phyloP scores from a whole-genome alignment of 2,329 filamentous ascomycete species.

The Juglanconis juglandina region DNA sequence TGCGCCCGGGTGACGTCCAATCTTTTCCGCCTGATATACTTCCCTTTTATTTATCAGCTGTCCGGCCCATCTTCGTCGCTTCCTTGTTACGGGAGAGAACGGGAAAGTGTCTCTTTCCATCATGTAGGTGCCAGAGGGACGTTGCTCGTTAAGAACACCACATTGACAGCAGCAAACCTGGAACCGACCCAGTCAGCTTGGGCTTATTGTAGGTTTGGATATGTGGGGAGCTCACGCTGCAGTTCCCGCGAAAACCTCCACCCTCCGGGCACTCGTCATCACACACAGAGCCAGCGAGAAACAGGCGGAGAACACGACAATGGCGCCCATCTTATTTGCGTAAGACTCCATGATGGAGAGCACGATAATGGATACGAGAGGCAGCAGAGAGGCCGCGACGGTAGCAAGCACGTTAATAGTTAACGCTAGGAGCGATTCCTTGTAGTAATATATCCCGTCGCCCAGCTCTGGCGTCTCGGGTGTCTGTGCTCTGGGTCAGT shows the following conservation, averaged over 20 bases:
- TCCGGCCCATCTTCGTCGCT: too few species aligned
- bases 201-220: too few species aligned
- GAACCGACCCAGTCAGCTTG: not conserved
- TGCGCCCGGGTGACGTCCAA: too few species aligned
- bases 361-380: constrained; percentile 24
- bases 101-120: not conserved
- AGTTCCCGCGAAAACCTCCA: constrained; percentile 20
- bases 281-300: constrained; percentile 19
- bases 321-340: constrained; percentile 24
- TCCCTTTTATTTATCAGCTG: too few species aligned
- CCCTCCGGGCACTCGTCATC: constrained; percentile 19
- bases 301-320: constrained; percentile 15
- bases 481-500: not conserved
- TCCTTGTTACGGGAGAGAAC: too few species aligned
- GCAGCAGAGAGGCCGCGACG: constrained; percentile 26
- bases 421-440: constrained; percentile 10
- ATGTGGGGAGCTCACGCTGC: constrained; percentile 22
- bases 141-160: constrained; percentile 3
- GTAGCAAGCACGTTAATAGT: constrained; percentile 22
- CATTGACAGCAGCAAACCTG: constrained; percentile 11
- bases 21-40: too few species aligned
- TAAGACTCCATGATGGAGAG: constrained; percentile 26
- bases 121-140: not conserved
- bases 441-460: constrained; percentile 17
- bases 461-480: not conserved